Evolutionary conservation across 2,329 filamentous ascomycete species (phyloP), one percentile per base, ranked within the genome.

Genomic region (Trichophyton equinum): DNA sequence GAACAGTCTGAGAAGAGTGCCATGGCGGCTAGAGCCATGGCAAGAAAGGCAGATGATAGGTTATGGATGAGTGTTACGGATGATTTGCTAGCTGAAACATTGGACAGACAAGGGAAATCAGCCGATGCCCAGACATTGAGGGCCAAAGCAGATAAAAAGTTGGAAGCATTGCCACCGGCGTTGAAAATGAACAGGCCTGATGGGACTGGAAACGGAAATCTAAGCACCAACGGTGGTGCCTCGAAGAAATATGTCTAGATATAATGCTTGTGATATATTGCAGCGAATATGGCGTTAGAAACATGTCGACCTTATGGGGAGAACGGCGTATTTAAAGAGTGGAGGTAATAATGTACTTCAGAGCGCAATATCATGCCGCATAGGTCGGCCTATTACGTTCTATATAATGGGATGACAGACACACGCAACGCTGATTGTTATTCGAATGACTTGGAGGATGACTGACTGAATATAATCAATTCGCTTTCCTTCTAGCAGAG

Each of bases 51-150:
- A 66, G 85, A 86, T 22, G 88, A 89, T 68, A 77, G 84, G 15
- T 74, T 91, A 58, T 91, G 88, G 88, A 85, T 85, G 76, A 91
- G 87, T 68, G 89, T 95, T 6, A 87, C 88, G 0, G 85, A 88
- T 65, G 87, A 86, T 22, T 86, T 94, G 82, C 78, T 92, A 56
- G 85, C 85, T 0, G 84, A 89, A 67, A 89, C 85, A 22, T 81
- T 87, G 65, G 87, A 90, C 67, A 81, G 87, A 60, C 84, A 88
- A 68, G 88, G 88, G 22, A 84, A 87, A 67, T 71, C 70, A 11
- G 74, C 74, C 2, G 80, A 85, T 64, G 82, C 82, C 9, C 70
- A 70, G 42, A 66, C 65, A 5, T 73, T 77, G 5, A 72, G 74
- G 46, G 73, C 74, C n/a, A 78, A 80, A 66, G 81, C 74, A 13